A percentile compares a stretch with the other conserved stretches of the same genome.
phyloP scores from a whole-genome alignment of 371 early-diverging fungal genomes.

The Mortierella sp. region DNA sequence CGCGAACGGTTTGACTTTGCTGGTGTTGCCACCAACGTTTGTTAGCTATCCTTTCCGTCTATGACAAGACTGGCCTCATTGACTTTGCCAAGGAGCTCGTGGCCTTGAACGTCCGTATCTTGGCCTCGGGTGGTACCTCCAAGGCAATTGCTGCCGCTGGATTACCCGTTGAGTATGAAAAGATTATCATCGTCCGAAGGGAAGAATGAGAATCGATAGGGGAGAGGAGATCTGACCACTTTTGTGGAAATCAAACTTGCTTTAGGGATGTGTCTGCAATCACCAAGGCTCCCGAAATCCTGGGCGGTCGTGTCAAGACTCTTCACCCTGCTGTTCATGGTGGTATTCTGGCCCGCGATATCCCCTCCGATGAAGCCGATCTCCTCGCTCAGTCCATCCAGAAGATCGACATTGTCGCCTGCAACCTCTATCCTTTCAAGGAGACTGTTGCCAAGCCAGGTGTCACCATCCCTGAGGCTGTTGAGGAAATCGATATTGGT shows the following conservation, averaged over 20 bases:
- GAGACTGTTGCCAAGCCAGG: conserved; percentile 88
- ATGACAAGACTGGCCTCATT: conserved; percentile 95
- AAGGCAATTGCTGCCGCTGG: conserved; percentile 89
- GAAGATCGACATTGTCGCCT: conserved; percentile 94
- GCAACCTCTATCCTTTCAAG: conserved; percentile 98
- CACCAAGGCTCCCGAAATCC: conserved; percentile 98
- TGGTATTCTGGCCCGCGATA: conserved; percentile 95
- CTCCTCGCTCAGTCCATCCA: conserved; percentile 88
- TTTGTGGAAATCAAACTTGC: not conserved
- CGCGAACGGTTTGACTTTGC: no score
- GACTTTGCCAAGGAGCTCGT: conserved; percentile 88
- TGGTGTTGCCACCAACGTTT: not conserved
- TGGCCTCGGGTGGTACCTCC: conserved; percentile 97
- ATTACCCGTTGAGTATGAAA: conserved; percentile 83
- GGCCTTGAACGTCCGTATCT: conserved; percentile 79
- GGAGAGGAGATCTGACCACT: no score
- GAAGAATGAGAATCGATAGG: conserved; percentile 16
- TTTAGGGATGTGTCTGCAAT: conserved; percentile 94
- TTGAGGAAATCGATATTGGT: conserved; percentile 98
- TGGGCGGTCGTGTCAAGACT: conserved; percentile 98
- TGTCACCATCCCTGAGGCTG: conserved; percentile 93
- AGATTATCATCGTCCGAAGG: not conserved
- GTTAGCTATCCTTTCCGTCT: conserved; percentile 93
- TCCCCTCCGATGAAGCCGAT: conserved; percentile 87
- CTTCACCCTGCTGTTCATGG: conserved; percentile 98